Percentiles rank a stretch among this genome's conserved stretches.
These are phyloP conservation scores for Cryptococcus depauperatus DNA, from an alignment of 1,284 basidiomycete species.

Conservation along the genomic window DNA sequence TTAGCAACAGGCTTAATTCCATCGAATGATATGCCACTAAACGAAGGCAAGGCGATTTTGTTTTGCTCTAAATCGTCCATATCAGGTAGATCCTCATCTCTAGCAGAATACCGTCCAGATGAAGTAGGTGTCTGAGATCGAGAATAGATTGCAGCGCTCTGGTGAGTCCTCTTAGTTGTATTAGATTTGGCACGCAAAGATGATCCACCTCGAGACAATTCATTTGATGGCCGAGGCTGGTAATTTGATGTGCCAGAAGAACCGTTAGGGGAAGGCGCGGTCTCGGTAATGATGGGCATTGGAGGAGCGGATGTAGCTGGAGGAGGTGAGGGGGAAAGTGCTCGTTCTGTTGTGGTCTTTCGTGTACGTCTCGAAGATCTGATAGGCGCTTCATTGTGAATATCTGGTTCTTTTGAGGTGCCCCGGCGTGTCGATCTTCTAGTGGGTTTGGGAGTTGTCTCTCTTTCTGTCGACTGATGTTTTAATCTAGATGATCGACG, in stretches of 20 bases:
- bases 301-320: slow-evolving; percentile 10
- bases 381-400: slow-evolving; percentile 11
- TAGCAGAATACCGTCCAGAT: slow-evolving; percentile 38
- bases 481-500: slow-evolving; percentile 31
- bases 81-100: slow-evolving; percentile 41
- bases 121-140: slow-evolving; percentile 32
- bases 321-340: slow-evolving; percentile 17
- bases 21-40: slow-evolving; percentile 33
- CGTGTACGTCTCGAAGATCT: slow-evolving; percentile 14
- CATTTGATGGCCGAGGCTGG: slow-evolving; percentile 25
- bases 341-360: slow-evolving; percentile 20
- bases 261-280: slow-evolving; percentile 34
- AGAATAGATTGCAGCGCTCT: slow-evolving; percentile 33
- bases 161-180: slow-evolving; percentile 32
- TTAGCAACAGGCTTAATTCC: slow-evolving; percentile 10
- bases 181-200: slow-evolving; percentile 34
- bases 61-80: slow-evolving; percentile 38
- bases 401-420: slow-evolving; percentile 10
- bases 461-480: slow-evolving; percentile 12
- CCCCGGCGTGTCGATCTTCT: slow-evolving; percentile 12
- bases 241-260: slow-evolving; percentile 14
- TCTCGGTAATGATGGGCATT: slow-evolving; percentile 35
- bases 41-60: slow-evolving; percentile 34
- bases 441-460: slow-evolving; percentile 22
- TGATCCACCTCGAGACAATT: slow-evolving; percentile 26